Conservation (phyloP, 1,284 basidiomycete species). For the Moesziomyces globuligerus region DNA sequence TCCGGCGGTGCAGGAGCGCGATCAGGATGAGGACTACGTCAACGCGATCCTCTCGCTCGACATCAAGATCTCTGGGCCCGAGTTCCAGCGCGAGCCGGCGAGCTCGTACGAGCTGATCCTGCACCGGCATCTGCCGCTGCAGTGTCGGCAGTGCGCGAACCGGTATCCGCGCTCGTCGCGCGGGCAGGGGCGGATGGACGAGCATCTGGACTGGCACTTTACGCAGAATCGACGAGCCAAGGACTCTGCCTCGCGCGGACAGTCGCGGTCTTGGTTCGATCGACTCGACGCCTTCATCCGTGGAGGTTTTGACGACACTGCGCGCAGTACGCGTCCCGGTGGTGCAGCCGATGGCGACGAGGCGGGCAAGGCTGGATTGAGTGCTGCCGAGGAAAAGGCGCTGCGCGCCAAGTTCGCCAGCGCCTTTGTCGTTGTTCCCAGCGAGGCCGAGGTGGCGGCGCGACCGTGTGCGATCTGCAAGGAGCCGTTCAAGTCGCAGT, state of each 20-base stretch:
- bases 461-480: conserved; percentile 96
- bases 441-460: conserved; percentile 79
- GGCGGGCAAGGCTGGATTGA: conserved; percentile 59
- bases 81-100: conserved; percentile 78
- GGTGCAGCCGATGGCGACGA: conserved; percentile 25
- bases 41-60: conserved; percentile 76
- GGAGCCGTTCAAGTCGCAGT: conserved; percentile 90
- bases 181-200: conserved; percentile 77
- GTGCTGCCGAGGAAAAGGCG: conserved; percentile 73
- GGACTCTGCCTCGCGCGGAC: conserved; percentile 84
- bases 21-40: conserved; percentile 74
- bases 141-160: conserved; percentile 93
- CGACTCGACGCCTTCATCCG: conserved; percentile 75
- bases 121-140: conserved; percentile 74
- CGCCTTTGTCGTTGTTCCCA: conserved; percentile 79
- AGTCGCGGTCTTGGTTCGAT: conserved; percentile 91
- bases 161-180: conserved; percentile 85
- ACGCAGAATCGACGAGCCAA: conserved; percentile 88
- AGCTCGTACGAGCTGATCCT: conserved; percentile 53
- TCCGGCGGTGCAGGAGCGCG: conserved; percentile 69
- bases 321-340: conserved; percentile 41
- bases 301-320: conserved; percentile 44
- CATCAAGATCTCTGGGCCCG: conserved; percentile 76
- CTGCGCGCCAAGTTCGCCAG: conserved; percentile 73
- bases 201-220: conserved; percentile 97